These are phyloP conservation scores for Blepharisma undulans DNA, from an alignment of 169 alveolate species.

Conservation along the genomic window DNA sequence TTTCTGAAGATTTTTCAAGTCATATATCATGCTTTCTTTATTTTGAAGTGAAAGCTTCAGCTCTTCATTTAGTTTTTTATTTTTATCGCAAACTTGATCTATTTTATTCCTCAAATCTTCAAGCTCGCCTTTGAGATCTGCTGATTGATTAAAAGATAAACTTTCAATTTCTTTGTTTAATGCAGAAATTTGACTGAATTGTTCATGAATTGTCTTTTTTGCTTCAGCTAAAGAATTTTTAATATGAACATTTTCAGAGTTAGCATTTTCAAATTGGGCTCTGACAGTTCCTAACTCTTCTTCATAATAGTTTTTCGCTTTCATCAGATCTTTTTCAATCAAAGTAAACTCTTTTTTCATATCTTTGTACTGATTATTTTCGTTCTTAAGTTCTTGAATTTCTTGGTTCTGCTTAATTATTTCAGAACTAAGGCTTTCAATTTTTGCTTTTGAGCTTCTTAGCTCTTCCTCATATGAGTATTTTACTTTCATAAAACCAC, in stretches of 20 bases:
- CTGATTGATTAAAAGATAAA: background rate
- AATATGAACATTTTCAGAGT: background rate
- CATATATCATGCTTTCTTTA: slow-evolving; percentile 24
- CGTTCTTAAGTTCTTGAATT: background rate
- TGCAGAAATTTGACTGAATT: background rate
- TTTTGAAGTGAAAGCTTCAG: background rate
- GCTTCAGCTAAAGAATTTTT: background rate
- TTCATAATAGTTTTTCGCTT: background rate
- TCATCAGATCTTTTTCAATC: background rate
- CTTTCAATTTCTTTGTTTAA: background rate
- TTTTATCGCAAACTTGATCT: background rate
- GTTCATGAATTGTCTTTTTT: background rate
- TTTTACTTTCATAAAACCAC: background rate
- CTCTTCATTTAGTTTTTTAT: slow-evolving; percentile 5
- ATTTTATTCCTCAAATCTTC: background rate
- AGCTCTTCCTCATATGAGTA: background rate
- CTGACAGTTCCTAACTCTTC: background rate
- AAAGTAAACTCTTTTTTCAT: background rate
- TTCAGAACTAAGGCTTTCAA: background rate
- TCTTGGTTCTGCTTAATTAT: background rate
- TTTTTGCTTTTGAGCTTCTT: background rate
- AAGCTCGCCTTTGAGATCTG: slow-evolving; percentile 12
- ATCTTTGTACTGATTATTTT: background rate
- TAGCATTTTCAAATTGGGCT: background rate
- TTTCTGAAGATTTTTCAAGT: slow-evolving; percentile 31